These are phyloP conservation scores for Scutellaria minor DNA, from an alignment of 257 asterid genomes.

Conservation along the genomic window DNA sequence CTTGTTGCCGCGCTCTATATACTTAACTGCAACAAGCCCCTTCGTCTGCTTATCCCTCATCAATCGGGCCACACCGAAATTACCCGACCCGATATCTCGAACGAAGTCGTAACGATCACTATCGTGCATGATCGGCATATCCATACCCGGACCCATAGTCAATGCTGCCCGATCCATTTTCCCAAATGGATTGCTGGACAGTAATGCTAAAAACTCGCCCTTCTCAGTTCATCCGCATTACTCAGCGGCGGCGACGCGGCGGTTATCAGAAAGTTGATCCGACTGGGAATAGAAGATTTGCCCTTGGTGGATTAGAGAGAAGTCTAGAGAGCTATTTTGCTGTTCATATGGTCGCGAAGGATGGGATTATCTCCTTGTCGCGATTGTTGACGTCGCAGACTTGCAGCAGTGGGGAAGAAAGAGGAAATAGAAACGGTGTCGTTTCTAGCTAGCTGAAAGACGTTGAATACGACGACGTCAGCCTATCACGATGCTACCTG, in stretches of 20 bases:
- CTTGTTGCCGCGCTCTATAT: conserved; percentile 88
- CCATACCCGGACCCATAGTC: conserved; percentile 63
- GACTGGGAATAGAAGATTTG: conserved; percentile 23
- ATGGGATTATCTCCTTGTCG: conserved; percentile 32
- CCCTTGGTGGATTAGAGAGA: not conserved
- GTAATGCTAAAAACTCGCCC: conserved; percentile 1
- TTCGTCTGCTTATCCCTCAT: conserved; percentile 83
- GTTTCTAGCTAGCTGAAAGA: conserved; percentile 20
- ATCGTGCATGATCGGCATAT: conserved; percentile 95
- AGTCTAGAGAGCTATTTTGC: not conserved
- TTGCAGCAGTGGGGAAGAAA: not conserved
- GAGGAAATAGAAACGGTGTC: conserved; percentile 27
- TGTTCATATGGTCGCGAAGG: conserved; percentile 36
- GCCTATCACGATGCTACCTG: not conserved
- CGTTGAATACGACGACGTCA: conserved; percentile 33
- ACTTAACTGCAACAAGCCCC: conserved; percentile 85
- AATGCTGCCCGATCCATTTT: conserved; percentile 72
- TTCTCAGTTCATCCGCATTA: conserved; percentile 30
- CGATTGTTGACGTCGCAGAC: not conserved
- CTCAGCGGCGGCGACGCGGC: conserved; percentile 17
- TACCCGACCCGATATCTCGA: conserved; percentile 84
- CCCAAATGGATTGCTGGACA: not conserved
- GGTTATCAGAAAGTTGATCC: conserved; percentile 16
- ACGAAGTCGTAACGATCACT: conserved; percentile 87
- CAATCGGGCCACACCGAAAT: conserved; percentile 83